A percentile compares a stretch with the other conserved stretches of the same genome.
Conservation (phyloP, 2,329 filamentous ascomycete genomes). For the Penicillium sp. region DNA sequence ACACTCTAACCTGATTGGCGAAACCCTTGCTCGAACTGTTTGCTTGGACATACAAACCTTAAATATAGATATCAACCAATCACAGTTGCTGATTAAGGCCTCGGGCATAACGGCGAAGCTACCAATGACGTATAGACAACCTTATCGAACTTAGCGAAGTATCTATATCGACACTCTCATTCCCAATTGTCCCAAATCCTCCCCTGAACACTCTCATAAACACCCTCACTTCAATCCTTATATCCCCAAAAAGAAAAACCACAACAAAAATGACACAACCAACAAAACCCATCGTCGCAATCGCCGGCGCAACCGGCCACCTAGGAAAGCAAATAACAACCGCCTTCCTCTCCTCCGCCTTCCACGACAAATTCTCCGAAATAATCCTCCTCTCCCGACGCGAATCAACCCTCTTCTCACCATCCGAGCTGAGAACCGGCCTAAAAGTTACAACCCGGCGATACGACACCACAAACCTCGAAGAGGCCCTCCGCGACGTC, state of each 20-base stretch:
- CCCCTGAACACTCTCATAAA: no score
- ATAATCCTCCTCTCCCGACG: slow-evolving; percentile 24
- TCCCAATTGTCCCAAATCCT: not conserved
- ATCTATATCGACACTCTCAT: not conserved
- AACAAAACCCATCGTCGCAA: slow-evolving; percentile 19
- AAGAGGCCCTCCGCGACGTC: slow-evolving; percentile 26
- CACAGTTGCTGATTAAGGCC: not conserved
- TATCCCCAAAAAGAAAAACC: no score
- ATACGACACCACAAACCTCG: slow-evolving; percentile 24
- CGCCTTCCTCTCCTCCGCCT: slow-evolving; percentile 22
- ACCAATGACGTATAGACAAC: not conserved
- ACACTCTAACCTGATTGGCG: not conserved
- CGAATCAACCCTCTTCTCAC: slow-evolving; percentile 7
- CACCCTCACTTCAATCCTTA: no score
- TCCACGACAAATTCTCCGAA: slow-evolving; percentile 21
- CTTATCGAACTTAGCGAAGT: not conserved
- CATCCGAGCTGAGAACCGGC: not conserved
- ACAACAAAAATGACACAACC: not conserved
- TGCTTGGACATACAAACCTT: not conserved
- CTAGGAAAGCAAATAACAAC: slow-evolving; percentile 19
- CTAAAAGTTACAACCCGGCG: slow-evolving; percentile 16
- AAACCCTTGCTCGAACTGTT: not conserved
- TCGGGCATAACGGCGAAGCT: not conserved
- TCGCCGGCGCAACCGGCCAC: slow-evolving; percentile 25
- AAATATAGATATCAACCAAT: not conserved